Base-by-base conservation (phyloP, 2,329 filamentous ascomycete genomes). In the Simplicillium sp. region DNA sequence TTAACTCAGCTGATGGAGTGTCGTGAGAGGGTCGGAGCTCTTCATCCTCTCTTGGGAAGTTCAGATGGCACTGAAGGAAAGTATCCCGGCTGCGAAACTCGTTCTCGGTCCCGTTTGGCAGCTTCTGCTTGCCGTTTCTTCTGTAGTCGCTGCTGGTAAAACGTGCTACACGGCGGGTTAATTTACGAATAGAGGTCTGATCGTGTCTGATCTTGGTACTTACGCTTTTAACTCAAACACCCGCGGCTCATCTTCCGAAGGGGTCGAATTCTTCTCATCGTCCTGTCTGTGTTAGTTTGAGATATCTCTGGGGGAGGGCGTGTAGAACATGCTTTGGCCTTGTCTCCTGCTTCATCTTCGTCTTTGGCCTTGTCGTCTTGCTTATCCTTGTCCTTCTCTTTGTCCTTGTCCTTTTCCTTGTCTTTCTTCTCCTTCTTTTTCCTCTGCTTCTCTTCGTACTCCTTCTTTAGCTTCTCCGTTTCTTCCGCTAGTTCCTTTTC, bases 61-160 rank as follows among this genome's bases (percentile, higher is more conserved):
- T 74, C 75, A 39, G 77, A 84, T 2, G 90, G 90, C 1, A 92
- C 87, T 34, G 85, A 84, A 1, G 92, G 92, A 54, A 97, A 97
- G 44, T 84, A 77, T 18, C 73, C 76, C 2, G 87, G 85, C 54
- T 88, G 83, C 47, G 77, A 82, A 45, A 94, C 61, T 35, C 87
- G 77, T 58, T 96, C 87, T 34, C 82, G 78, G 54, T 90, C 92
- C 39, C 84, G 73, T 61, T 81, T 94, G 11, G 87, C 84, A 4
- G 56, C 53, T 34, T 65, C 64, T 1, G 51, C 53, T 32, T 66
- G 61, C 11, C 63, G 54, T 55, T 88, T 82, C 56, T 83, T 84
- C 57, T 87, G 80, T 38, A 95, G 58, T 13, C 92, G 80, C 66
- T 88, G 86, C 51, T 90, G 83, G 57, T 87, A 94, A 61, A 98